Base-by-base conservation (phyloP, 2,329 filamentous ascomycete species). In the Colletotrichum destructivum region DNA sequence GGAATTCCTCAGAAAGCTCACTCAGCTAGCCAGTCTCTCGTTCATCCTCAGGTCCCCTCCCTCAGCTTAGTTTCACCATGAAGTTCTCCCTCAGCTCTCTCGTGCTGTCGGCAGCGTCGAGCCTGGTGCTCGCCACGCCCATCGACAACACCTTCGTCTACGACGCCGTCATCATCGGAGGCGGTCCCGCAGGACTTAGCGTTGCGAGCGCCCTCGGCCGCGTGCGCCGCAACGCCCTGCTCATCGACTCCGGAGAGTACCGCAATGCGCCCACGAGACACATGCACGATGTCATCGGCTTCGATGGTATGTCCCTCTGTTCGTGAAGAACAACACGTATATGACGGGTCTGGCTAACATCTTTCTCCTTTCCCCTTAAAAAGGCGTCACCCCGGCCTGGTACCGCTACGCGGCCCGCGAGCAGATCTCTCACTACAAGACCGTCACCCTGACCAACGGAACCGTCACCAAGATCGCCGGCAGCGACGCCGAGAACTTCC, bases 211-310 rank as follows among this genome's bases (percentile, higher is more conserved):
- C 85, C 52, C 83, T 91, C n/a, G 88, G 87, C 8, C 87, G 89
- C 18, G 88, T 91, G 16, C 84, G 85, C 15, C 83, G 89, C 16
- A 87, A 84, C 7, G 85, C 86, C 0, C 79, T 90, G 9, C 77
- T 91, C 52, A 86, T 91, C 64, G 89, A 91, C 77, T 89, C 87
- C 23, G 86, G 85, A 15, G 81, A 84, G 40, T 91, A 91, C 74
- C 86, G 89, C 62, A 91, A 91, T 75, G 83, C 64, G 1, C 80
- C 84, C 0, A 91, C 89, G 0, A 80, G 89, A 16, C 85, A 89
- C 73, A 87, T 90, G 84, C 89, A 91, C 78, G 89, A 91, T 76
- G 86, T 91, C 0, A 81, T 90, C 35, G 89, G 88, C 3, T 88
- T 85, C 68, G 89, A 91, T 62, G 89, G 89, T 89, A 76, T 73